These are phyloP conservation scores for Aspergillus ibericus DNA, from an alignment of 2,329 filamentous ascomycete species.

Conservation along the genomic window DNA sequence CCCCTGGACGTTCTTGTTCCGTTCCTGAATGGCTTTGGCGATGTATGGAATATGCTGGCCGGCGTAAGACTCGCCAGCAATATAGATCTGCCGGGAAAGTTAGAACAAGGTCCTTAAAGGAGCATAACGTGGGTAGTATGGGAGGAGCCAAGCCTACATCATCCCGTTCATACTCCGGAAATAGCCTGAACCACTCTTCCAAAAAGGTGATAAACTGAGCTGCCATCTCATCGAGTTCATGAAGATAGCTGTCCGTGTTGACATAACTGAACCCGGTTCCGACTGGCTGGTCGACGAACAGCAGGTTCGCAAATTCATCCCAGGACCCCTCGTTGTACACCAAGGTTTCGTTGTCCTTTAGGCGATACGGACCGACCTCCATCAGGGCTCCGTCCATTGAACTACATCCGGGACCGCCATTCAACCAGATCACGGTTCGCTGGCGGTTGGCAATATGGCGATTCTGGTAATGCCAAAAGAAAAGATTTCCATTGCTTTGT, in stretches of 20 bases:
- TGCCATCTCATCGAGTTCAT: conserved; percentile 86
- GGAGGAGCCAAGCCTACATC: conserved; percentile 66
- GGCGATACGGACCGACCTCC: conserved; percentile 90
- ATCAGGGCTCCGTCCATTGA: conserved; percentile 96
- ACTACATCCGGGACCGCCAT: conserved; percentile 94
- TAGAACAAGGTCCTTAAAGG: conserved; percentile 5
- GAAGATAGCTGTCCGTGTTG: conserved; percentile 81
- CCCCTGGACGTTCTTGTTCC: conserved; percentile 65
- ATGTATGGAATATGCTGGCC: conserved; percentile 98
- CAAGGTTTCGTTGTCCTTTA: conserved; percentile 71
- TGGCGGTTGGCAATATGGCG: conserved; percentile 89
- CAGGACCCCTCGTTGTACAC: conserved; percentile 90
- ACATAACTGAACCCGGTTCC: conserved; percentile 96
- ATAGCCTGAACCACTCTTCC: conserved; percentile 86
- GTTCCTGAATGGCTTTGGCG: conserved; percentile 82
- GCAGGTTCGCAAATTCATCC: conserved; percentile 95
- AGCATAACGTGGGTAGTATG: background rate
- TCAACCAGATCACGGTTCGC: conserved; percentile 93
- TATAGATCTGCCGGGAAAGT: conserved; percentile 66
- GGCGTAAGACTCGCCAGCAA: conserved; percentile 94
- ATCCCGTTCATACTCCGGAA: conserved; percentile 87
- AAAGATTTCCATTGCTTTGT: conserved; percentile 85
- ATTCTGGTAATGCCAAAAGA: conserved; percentile 98
- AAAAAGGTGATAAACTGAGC: conserved; percentile 83
- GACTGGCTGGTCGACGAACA: conserved; percentile 96